A percentile compares a stretch with the other conserved stretches of the same genome.
These are phyloP conservation scores for Penstemon barbatus DNA, from an alignment of 257 asterid species.

Conservation along the genomic window DNA sequence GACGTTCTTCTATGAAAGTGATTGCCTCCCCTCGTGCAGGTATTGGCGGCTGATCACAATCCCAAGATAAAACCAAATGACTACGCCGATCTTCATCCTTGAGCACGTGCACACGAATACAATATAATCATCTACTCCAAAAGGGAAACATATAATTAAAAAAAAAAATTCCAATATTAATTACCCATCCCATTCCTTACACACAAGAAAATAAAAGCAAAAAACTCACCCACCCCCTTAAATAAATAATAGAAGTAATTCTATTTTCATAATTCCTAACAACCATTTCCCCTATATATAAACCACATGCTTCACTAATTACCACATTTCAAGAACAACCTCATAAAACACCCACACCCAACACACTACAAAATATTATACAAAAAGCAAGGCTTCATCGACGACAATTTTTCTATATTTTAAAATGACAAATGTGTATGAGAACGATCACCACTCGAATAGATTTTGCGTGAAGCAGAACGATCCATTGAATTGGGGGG, in stretches of 20 bases:
- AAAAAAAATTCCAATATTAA: background rate
- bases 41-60: too few relatives aligned
- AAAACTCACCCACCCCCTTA: constrained; percentile 31
- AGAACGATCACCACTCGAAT: constrained; percentile 22
- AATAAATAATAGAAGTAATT: constrained; percentile 9
- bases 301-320: constrained; percentile 21
- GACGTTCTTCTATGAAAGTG: too few relatives aligned
- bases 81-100: too few relatives aligned
- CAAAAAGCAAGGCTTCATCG: background rate
- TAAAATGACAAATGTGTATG: background rate
- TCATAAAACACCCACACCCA: background rate
- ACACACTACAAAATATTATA: background rate
- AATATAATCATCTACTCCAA: too few relatives aligned
- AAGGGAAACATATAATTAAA: background rate
- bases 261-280: background rate
- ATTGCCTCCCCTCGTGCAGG: too few relatives aligned
- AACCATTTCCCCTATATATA: constrained; percentile 34
- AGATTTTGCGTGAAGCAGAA: constrained; percentile 36
- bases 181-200: constrained; percentile 4
- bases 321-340: constrained; percentile 9
- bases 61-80: too few relatives aligned
- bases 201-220: background rate
- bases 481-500: constrained; percentile 52
- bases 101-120: too few relatives aligned
- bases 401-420: background rate